Evolutionary conservation across 2,329 filamentous ascomycete genomes (phyloP), one percentile per base, ranked within the genome.

Genomic region (Teratosphaeria destructans): DNA sequence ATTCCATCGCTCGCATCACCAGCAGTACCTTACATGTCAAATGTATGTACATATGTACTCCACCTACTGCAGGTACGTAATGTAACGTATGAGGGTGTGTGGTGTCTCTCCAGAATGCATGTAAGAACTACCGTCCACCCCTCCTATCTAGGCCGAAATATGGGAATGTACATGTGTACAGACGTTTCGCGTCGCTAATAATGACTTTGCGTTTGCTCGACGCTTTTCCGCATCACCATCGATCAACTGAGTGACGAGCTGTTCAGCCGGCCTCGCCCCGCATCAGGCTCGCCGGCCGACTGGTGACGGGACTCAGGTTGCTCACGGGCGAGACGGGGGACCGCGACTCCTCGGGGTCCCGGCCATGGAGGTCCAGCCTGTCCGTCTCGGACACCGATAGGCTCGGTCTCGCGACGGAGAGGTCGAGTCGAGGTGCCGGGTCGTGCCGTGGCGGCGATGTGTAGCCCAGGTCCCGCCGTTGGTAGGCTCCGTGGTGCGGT

Each of bases 261-360:
- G 5, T 11, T 23, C 43, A 10, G n/a, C 43, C 43, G 7, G 43
- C 19, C 43, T 49, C 43, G 23, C 19, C 43, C 19, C 49, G 37
- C 52, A 53, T 52, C 32, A 61, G 29, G 23, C 56, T 58, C 14
- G 52, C 56, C 34, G 57, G 57, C 52, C 60, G 32, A 26, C 43
- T 54, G 34, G 37, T 49, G 12, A 43, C 54, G 26, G 54, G 43
- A n/a, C 57, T 59, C 47, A 61, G 23, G 7, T 54, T 54, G 23
- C 54, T 57, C 12, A 61, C 57, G 10, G 60, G 58, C 10, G 58
- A 60, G 4, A 59, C 49, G 12, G 57, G 54, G 19, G 60, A 57
- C 19, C 29, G 54, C 49, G 58, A 43, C 27, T 52, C 53, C 34
- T 56, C 57, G 23, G 56, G 5, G 4, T 8, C 16, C 43, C 16